Evolutionary conservation across 306 rosid species (phyloP).

Genomic region (Dryas drummondii): DNA sequence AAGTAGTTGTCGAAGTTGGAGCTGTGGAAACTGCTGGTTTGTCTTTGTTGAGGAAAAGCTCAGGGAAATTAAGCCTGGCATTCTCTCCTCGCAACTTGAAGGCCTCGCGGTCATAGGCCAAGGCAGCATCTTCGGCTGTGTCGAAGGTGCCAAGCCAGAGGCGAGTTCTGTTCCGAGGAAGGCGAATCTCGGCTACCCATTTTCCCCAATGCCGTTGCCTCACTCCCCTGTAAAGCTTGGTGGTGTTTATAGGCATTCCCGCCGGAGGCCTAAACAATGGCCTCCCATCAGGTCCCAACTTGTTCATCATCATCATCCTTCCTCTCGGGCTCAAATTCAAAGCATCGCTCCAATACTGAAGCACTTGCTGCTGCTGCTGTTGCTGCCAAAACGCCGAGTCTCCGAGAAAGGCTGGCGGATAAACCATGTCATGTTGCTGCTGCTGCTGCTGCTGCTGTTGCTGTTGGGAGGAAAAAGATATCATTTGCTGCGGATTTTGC

Average conservation of each 20-base stretch:
- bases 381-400: conserved; percentile 35
- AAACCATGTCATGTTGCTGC: conserved; percentile 36
- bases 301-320: conserved; percentile 63
- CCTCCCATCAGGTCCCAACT: conserved; percentile 48
- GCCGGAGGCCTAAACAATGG: conserved; percentile 48
- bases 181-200: conserved; percentile 98
- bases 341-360: conserved; percentile 75
- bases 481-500: conserved; percentile 44
- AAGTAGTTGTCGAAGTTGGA: conserved; percentile 34
- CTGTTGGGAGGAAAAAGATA: conserved; percentile 41
- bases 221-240: conserved; percentile 90
- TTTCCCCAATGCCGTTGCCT: conserved; percentile 99
- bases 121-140: conserved; percentile 95
- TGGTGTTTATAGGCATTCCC: conserved; percentile 58
- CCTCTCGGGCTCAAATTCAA: conserved; percentile 72
- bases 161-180: conserved; percentile 84
- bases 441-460: conserved; percentile 21
- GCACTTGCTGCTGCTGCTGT: conserved; percentile 59
- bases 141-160: conserved; percentile 98
- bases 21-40: conserved; percentile 30
- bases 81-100: conserved; percentile 90
- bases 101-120: conserved; percentile 97
- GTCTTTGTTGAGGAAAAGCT: conserved; percentile 58
- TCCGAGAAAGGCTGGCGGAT: conserved; percentile 34
- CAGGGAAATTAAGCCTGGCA: conserved; percentile 94